A percentile compares a stretch with the other conserved stretches of the same genome.
These are phyloP conservation scores for Bonia amplexicaulis DNA, from an alignment of 176 grass and related monocot species.

Conservation along the genomic window DNA sequence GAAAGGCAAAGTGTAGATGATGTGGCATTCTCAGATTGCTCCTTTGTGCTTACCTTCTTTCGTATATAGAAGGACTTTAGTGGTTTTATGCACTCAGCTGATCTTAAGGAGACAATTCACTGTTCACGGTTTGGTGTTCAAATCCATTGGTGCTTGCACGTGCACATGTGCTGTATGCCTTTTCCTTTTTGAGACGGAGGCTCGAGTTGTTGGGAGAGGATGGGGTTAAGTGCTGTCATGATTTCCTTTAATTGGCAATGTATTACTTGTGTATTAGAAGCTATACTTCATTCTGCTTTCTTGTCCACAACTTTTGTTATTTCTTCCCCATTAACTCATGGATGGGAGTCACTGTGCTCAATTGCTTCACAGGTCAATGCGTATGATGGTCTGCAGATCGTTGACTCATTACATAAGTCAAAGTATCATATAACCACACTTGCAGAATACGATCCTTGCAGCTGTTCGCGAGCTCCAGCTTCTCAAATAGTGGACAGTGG, in stretches of 20 bases:
- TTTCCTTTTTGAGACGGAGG: neutral
- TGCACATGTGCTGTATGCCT: neutral
- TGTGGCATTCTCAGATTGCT: neutral
- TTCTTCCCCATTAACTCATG: slow-evolving; percentile 15
- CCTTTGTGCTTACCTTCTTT: neutral
- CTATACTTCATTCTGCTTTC: neutral
- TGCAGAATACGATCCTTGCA: slow-evolving; percentile 24
- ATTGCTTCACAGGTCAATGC: slow-evolving; percentile 73
- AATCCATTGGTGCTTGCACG: neutral
- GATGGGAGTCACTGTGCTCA: slow-evolving; percentile 10
- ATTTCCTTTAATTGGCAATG: neutral
- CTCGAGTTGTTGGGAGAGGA: neutral
- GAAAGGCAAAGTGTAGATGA: neutral
- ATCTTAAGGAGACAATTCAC: neutral
- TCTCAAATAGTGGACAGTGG: slow-evolving; percentile 36
- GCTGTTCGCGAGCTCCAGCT: slow-evolving; percentile 22
- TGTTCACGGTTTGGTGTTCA: neutral
- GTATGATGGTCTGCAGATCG: slow-evolving; percentile 60
- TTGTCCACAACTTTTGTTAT: neutral
- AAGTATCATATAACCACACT: slow-evolving; percentile 76
- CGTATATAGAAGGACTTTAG: neutral
- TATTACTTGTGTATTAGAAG: neutral
- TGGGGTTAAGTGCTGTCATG: neutral
- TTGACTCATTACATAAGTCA: slow-evolving; percentile 69
- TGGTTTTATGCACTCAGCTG: neutral